Base-by-base conservation (phyloP, 23 red algal genomes). In the Gracilaria vermiculophylla region DNA sequence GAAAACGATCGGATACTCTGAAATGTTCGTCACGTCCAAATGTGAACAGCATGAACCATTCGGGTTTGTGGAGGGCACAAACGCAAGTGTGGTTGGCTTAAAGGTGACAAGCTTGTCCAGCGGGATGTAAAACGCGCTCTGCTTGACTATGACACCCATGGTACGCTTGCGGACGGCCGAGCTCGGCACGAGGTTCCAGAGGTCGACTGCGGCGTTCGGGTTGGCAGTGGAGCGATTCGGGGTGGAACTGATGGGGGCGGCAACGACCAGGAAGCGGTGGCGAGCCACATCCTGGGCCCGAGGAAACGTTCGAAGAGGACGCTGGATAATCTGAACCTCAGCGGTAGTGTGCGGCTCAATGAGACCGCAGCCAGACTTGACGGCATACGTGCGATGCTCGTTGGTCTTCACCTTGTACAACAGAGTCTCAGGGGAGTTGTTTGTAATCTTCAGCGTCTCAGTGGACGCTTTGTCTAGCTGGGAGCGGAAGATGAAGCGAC, bases 371-470 rank as follows among this genome's bases (percentile, higher is more conserved):
- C 67, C 67, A 28, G 42, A 73, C 67, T 73, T 73, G 67, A 73
- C 67, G 5, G 42, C 67, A 14, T 73, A 73, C 2, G 67, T 73
- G 4, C 67, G 67, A 34, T 73, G 67, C 23, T 73, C 67, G 32
- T 73, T 73, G 67, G 67, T 73, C 67, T 73, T 73, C 2, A 73
- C 67, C 67, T 73, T 73, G 67, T 73, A 73, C 67, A 73, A 19
- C 12, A 73, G 24, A 0, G 67, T 42, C 23, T 73, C 67, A 1
- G 67, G 36, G 11, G 67, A 73, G 42, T 23, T 73, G 67, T 73
- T 73, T 36, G 67, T 73, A 48, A 73, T 73, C 42, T 73, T 73
- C 20, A 73, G 67, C 39, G 36, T 73, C 67, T 48, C 39, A n/a
- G 67, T 48, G n/a, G 67, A 73, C 36, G 20, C 28, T 40, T 73